Base-by-base conservation (phyloP, 2,329 filamentous ascomycete genomes). In the Aspergillus sp. region DNA sequence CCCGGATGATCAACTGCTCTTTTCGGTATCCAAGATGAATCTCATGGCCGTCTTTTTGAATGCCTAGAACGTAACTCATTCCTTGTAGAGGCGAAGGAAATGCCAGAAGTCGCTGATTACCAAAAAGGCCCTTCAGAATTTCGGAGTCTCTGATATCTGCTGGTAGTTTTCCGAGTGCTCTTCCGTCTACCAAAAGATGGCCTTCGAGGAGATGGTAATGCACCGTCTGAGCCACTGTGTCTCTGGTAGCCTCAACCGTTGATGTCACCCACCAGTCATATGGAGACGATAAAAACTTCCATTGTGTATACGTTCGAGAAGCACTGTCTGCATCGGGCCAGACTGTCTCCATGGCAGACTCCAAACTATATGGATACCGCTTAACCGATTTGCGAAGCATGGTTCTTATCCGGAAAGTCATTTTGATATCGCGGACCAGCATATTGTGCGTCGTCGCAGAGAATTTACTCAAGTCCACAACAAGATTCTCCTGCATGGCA, bases 1-100 rank as follows among this genome's bases (percentile, higher is more conserved):
- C 73, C 30, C 69, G 66, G 4, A 83, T 68, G 0, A 81, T 51
- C 0, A 77, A 51, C 0, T 48, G 27, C 0, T 57, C 53, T 1
- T 63, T 45, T 0, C 72, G 66, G 11, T 73, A 68, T 0, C 81
- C 80, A 33, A 86, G 53, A 53, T 86, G 78, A 1, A 86, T 62
- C 2, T 68, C 51, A 50, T 76, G 68, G 0, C 57, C 65, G 1
- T 67, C 46, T 11, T 68, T 60, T 32, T 46, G 1, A 58, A 60
- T 44, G 43, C 65, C 65, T 5, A 77, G 56, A 30, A 65, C 63
- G 43, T 81, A 76, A 0, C 69, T 70, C 75, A 85, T 82, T 0
- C 76, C 79, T 0, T 54, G 58, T 0, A 79, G 46, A 0, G 49
- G 44, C 0, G 82, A 85, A 0, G 81, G 75, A 13, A 61, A 77